Conservation (phyloP, 2,329 filamentous ascomycete genomes). For the Rachicladosporium sp. region DNA sequence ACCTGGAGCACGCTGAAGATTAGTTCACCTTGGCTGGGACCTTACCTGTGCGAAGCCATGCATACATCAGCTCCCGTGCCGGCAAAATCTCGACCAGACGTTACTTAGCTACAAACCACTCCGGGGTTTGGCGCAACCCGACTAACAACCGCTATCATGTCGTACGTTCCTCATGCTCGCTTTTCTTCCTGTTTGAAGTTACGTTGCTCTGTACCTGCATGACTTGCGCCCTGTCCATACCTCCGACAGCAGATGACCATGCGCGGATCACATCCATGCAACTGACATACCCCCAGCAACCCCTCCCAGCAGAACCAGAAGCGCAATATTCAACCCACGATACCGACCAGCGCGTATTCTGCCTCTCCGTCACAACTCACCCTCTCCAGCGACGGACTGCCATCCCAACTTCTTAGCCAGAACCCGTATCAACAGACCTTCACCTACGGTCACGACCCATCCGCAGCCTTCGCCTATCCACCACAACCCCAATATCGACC, state of each 20-base stretch:
- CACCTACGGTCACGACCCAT: conserved; percentile 18
- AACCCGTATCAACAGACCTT: conserved; percentile 20
- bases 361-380: conserved; percentile 26
- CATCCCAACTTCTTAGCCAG: conserved; percentile 10
- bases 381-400: conserved; percentile 18
- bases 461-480: conserved; percentile 15
- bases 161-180: conserved; percentile 3
- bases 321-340: conserved; percentile 31
- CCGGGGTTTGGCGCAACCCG: conserved; percentile 4
- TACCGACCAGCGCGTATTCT: conserved; percentile 21
- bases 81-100: conserved; percentile 5
- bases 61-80: conserved; percentile 6
- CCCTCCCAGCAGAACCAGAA: conserved; percentile 28
- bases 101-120: conserved; percentile 5
- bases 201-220: conserved; percentile 3
- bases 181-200: not conserved
- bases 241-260: conserved; percentile 3
- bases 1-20: too few relatives aligned
- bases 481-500: conserved; percentile 15
- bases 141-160: conserved; percentile 7
- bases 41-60: conserved; percentile 2
- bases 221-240: conserved; percentile 2
- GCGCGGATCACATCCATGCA: conserved; percentile 1
- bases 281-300: conserved; percentile 19
- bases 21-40: too few relatives aligned